Conservation (phyloP, 2,329 filamentous ascomycete species). For the Calonectria fujianensis region DNA sequence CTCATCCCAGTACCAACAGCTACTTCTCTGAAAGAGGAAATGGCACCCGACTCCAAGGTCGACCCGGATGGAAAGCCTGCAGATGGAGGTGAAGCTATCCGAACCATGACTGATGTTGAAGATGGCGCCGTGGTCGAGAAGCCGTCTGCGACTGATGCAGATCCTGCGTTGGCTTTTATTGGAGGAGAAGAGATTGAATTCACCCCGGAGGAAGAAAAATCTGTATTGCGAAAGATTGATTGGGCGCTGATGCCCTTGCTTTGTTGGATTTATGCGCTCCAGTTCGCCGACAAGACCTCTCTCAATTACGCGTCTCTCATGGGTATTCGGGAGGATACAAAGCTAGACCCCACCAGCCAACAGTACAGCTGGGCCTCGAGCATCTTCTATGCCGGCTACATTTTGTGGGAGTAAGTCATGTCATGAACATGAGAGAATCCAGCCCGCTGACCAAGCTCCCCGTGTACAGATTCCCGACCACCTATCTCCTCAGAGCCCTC, state of each 20-base stretch:
- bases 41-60: slow-evolving; percentile 7
- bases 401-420: slow-evolving; percentile 38
- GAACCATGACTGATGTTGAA: slow-evolving; percentile 31
- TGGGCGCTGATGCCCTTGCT: slow-evolving; percentile 57
- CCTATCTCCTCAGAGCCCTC: slow-evolving; percentile 56
- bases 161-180: slow-evolving; percentile 28
- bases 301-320: slow-evolving; percentile 61
- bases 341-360: slow-evolving; percentile 34
- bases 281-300: slow-evolving; percentile 58
- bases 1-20: not conserved
- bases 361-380: slow-evolving; percentile 43
- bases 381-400: slow-evolving; percentile 42
- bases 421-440: not conserved
- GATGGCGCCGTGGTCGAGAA: slow-evolving; percentile 34
- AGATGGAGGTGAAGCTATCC: slow-evolving; percentile 31
- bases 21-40: slow-evolving; percentile 1
- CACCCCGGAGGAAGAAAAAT: slow-evolving; percentile 43
- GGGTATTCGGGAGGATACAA: slow-evolving; percentile 57
- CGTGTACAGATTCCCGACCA: slow-evolving; percentile 51
- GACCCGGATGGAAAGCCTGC: not conserved
- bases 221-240: slow-evolving; percentile 57
- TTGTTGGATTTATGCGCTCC: slow-evolving; percentile 56
- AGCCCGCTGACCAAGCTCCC: not conserved
- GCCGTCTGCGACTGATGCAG: slow-evolving; percentile 3
- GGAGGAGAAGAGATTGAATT: slow-evolving; percentile 39